phyloP scores from a whole-genome alignment of 139 green algal species.

The Volvox africanus region DNA sequence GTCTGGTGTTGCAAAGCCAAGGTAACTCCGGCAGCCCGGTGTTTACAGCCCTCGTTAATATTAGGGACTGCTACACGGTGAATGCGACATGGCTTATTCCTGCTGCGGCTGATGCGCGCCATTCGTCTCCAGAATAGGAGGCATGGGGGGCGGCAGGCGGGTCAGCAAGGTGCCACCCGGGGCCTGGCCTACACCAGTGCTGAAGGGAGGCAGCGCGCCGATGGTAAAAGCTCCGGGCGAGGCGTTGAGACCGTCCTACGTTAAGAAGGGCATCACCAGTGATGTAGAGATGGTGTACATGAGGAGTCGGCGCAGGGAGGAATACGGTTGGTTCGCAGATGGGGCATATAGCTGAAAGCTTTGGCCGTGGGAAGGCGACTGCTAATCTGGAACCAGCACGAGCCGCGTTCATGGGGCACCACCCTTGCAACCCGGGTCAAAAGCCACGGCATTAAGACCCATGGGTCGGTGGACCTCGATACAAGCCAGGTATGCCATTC shows the following conservation, averaged over 20 bases:
- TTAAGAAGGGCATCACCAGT: not conserved
- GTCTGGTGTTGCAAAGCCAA: too few relatives aligned
- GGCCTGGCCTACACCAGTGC: too few relatives aligned
- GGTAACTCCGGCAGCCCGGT: too few relatives aligned
- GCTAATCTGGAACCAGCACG: too few relatives aligned
- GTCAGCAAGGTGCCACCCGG: not conserved
- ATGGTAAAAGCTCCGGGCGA: not conserved
- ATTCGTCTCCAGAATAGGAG: constrained; percentile 18
- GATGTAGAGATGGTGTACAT: not conserved
- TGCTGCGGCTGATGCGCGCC: not conserved
- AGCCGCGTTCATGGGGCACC: too few relatives aligned
- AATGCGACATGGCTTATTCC: not conserved
- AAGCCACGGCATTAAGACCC: too few relatives aligned
- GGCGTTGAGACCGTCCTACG: not conserved
- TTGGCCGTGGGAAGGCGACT: too few relatives aligned
- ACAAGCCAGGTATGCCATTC: too few relatives aligned
- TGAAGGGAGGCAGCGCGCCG: not conserved
- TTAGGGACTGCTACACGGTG: not conserved
- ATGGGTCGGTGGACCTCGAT: too few relatives aligned
- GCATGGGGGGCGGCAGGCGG: constrained; percentile 3
- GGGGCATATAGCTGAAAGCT: too few relatives aligned
- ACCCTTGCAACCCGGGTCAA: too few relatives aligned
- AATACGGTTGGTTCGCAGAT: too few relatives aligned
- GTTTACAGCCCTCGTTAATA: not conserved
- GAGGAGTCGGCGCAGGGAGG: not conserved